Evolutionary conservation across 2,329 filamentous ascomycete genomes (phyloP), one percentile per base, ranked within the genome.

Genomic region (Scopulariopsis brevicaulis): DNA sequence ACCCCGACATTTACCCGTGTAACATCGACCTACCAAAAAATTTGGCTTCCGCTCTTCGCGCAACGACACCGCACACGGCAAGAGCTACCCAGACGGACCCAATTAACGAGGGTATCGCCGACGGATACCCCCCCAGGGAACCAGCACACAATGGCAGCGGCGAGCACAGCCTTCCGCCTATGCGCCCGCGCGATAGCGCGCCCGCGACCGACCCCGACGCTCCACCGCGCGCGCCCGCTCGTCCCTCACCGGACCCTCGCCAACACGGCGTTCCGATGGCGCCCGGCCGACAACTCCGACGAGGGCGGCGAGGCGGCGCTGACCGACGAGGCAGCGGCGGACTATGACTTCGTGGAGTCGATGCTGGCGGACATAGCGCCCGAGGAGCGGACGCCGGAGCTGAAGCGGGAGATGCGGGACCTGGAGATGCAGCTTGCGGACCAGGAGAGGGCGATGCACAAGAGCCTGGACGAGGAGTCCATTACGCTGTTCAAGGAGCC

Each of bases 121-220:
- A 37, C 40, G 40, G 48, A 52, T 52, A 55, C 53, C 28, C 52
- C 53, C 52, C 25, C 20, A 2, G 20, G 35, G 20, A 52, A 8
- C n/a, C 34, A 50, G 59, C 59, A 24, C 61, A 62, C 58, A 28
- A 74, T 74, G 72, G 69, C 71, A 60, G 69, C 72, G 64, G 67
- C 71, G 63, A 70, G 69, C 59, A 66, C 65, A 63, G 70, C 70
- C 63, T 65, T 67, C 58, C 68, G 72, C 65, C 65, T 74, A 59
- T 73, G 71, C 62, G 50, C 58, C 48, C 60, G 62, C 56, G 59
- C 57, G 57, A 63, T 65, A 35, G 46, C 60, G 11, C 35, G 59
- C n/a, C 57, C 62, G 35, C 58, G 60, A 37, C 56, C 63, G 54
- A 25, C 57, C 46, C 54, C 57, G 5, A 14, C 25, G 18, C 48